A percentile compares a stretch with the other conserved stretches of the same genome.
Conservation (phyloP, 805 yeast species). For the Sungouiella blattae region DNA sequence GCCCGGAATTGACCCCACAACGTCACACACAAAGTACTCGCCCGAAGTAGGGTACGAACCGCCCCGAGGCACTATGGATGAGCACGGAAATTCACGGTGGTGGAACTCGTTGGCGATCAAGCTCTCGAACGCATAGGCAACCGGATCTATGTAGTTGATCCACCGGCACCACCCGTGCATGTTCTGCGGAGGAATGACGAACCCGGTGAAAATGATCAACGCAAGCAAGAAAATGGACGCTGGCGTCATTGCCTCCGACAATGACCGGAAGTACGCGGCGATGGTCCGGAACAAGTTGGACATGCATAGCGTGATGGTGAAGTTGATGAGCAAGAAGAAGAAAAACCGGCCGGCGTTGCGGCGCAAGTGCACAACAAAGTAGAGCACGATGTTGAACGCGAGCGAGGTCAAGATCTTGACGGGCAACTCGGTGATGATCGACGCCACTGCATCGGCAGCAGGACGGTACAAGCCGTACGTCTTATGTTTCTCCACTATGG, state of each 20-base stretch:
- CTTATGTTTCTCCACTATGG: slow-evolving; percentile 57
- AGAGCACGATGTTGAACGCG: slow-evolving; percentile 47
- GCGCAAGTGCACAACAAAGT: slow-evolving; percentile 52
- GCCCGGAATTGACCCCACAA: slow-evolving; percentile 16
- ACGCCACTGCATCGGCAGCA: slow-evolving; percentile 61
- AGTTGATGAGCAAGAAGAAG: slow-evolving; percentile 45
- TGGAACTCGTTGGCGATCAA: slow-evolving; percentile 56
- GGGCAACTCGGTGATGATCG: slow-evolving; percentile 55
- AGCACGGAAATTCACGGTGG: slow-evolving; percentile 44
- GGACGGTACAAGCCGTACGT: slow-evolving; percentile 57
- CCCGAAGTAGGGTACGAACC: slow-evolving; percentile 18
- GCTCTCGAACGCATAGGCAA: slow-evolving; percentile 56
- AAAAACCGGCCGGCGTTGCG: slow-evolving; percentile 53
- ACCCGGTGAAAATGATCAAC: slow-evolving; percentile 60
- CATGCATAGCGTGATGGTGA: slow-evolving; percentile 46
- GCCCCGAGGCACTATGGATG: slow-evolving; percentile 46
- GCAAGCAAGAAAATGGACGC: slow-evolving; percentile 48
- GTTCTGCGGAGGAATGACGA: slow-evolving; percentile 52
- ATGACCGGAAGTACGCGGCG: slow-evolving; percentile 46
- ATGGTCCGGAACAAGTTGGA: slow-evolving; percentile 54
- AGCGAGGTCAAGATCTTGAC: slow-evolving; percentile 43
- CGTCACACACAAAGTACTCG: slow-evolving; percentile 15
- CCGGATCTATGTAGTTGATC: slow-evolving; percentile 59
- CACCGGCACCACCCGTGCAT: slow-evolving; percentile 68
- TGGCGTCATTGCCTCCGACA: slow-evolving; percentile 57